phyloP scores from a whole-genome alignment of 345 rosid species.

The Salix dunnii region DNA sequence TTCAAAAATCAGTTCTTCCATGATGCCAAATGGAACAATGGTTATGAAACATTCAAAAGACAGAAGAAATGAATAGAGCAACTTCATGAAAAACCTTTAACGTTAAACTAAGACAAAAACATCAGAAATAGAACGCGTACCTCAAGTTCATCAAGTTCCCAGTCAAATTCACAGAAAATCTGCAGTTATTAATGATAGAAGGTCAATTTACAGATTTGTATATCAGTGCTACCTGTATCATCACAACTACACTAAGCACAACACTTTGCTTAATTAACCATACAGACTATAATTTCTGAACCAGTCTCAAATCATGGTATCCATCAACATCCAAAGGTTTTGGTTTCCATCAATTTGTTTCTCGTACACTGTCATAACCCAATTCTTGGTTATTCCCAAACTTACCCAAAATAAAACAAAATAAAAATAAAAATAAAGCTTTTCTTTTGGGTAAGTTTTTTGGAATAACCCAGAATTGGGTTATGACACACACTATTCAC shows the following conservation, averaged over 20 bases:
- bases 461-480: no score
- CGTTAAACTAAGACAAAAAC: neutral
- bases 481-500: conserved; percentile 11
- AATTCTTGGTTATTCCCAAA: no score
- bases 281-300: neutral
- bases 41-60: neutral
- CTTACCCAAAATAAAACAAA: no score
- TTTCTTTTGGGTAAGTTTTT: no score
- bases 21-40: neutral
- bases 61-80: neutral
- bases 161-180: conserved; percentile 92
- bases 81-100: conserved; percentile 4
- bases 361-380: neutral
- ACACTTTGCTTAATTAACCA: neutral
- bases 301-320: neutral
- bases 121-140: conserved; percentile 36
- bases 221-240: neutral
- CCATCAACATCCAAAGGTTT: conserved; percentile 14
- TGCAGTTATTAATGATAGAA: conserved; percentile 38
- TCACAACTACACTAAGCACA: neutral
- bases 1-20: neutral
- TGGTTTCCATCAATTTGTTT: neutral
- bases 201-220: conserved; percentile 9
- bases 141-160: conserved; percentile 87
- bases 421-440: no score